Conservation (phyloP, 257 asterid genomes). For the Solanum sitiens region DNA sequence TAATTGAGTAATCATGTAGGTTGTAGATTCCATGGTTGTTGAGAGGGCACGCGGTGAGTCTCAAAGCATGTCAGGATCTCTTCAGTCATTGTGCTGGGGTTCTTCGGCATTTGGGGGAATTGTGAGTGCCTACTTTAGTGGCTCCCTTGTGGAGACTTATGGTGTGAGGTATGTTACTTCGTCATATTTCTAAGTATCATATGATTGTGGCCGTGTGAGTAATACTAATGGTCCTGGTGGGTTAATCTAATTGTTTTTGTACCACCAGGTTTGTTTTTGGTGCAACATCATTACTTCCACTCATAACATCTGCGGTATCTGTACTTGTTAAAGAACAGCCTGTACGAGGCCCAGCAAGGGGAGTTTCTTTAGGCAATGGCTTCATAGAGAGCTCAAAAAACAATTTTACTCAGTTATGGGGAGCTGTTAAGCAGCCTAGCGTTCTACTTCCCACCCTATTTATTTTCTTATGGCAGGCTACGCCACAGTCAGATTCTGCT, state of each 20-base stretch:
- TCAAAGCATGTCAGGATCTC: slow-evolving; percentile 95
- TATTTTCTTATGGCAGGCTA: slow-evolving; percentile 91
- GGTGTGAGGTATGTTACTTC: slow-evolving; percentile 73
- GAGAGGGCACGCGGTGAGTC: slow-evolving; percentile 99
- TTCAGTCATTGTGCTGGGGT: slow-evolving; percentile 98
- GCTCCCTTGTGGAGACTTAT: slow-evolving; percentile 87
- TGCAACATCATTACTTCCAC: slow-evolving; percentile 83
- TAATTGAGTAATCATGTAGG: slow-evolving; percentile 42
- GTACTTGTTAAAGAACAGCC: slow-evolving; percentile 86
- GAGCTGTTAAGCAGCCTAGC: slow-evolving; percentile 63
- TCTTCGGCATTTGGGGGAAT: slow-evolving; percentile 96
- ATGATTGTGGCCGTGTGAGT: background rate
- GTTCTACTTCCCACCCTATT: slow-evolving; percentile 91
- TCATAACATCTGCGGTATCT: slow-evolving; percentile 92
- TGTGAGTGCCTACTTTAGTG: slow-evolving; percentile 96
- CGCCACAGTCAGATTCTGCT: slow-evolving; percentile 96
- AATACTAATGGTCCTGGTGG: background rate
- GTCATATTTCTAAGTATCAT: background rate
- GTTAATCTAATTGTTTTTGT: background rate
- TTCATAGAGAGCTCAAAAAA: slow-evolving; percentile 45
- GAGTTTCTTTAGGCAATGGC: slow-evolving; percentile 22
- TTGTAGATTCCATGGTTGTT: slow-evolving; percentile 98
- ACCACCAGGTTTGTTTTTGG: slow-evolving; percentile 90
- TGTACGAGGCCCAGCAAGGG: slow-evolving; percentile 28
- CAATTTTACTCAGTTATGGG: slow-evolving; percentile 54